Evolutionary conservation across 2,329 filamentous ascomycete species (phyloP).

Genomic region (Seiridium cupressi): DNA sequence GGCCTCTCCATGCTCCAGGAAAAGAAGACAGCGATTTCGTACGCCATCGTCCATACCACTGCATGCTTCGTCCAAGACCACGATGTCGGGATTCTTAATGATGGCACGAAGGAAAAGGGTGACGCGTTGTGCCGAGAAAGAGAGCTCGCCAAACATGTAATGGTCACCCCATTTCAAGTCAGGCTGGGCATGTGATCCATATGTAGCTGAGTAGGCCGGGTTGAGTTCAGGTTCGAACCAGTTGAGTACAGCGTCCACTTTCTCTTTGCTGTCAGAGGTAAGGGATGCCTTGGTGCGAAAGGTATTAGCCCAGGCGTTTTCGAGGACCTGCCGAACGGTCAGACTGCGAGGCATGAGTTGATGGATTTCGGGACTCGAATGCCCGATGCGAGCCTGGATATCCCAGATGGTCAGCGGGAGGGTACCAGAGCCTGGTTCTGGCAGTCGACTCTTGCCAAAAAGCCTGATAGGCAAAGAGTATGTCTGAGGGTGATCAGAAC

Average conservation of each 20-base stretch:
- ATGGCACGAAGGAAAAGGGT: slow-evolving; percentile 80
- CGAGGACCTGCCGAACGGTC: slow-evolving; percentile 70
- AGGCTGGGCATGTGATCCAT: slow-evolving; percentile 2
- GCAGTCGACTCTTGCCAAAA: slow-evolving; percentile 79
- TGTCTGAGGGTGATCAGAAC: slow-evolving; percentile 92
- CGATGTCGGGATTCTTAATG: slow-evolving; percentile 76
- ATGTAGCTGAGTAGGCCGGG: slow-evolving; percentile 37
- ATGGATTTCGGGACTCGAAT: slow-evolving; percentile 92
- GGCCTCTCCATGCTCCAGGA: slow-evolving; percentile 66
- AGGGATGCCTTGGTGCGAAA: slow-evolving; percentile 72
- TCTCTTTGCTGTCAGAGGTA: slow-evolving; percentile 49
- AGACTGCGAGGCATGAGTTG: slow-evolving; percentile 83
- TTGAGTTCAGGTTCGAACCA: slow-evolving; percentile 83
- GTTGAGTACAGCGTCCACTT: slow-evolving; percentile 66
- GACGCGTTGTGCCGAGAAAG: slow-evolving; percentile 81
- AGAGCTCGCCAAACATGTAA: slow-evolving; percentile 68
- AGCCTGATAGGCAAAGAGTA: slow-evolving; percentile 86
- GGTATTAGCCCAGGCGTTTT: slow-evolving; percentile 88
- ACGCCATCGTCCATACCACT: slow-evolving; percentile 80
- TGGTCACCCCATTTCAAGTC: slow-evolving; percentile 63
- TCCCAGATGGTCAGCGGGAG: slow-evolving; percentile 88
- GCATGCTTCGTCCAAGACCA: slow-evolving; percentile 86
- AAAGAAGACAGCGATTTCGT: slow-evolving; percentile 82
- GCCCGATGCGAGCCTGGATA: slow-evolving; percentile 83
- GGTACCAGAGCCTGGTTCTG: slow-evolving; percentile 62